phyloP scores from a whole-genome alignment of 129 eudicot genomes.

The Flaveria ramosissima region DNA sequence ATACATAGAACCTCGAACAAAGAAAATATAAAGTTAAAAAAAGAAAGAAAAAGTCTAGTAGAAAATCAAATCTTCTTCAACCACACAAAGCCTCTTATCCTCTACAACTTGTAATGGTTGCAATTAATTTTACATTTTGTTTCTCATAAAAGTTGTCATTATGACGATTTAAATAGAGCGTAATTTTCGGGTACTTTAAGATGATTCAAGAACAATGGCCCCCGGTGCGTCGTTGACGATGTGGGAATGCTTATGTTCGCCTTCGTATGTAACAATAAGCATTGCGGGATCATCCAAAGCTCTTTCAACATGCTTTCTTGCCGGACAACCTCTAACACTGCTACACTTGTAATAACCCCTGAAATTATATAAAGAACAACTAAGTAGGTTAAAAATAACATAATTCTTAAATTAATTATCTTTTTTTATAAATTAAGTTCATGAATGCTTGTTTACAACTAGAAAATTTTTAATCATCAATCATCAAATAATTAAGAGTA shows the following conservation, averaged over 20 bases:
- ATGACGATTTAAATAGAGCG: background rate
- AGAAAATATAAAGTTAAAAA: background rate
- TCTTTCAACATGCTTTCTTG: slow-evolving; percentile 91
- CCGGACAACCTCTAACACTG: slow-evolving; percentile 92
- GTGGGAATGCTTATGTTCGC: slow-evolving; percentile 78
- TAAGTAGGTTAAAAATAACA: background rate
- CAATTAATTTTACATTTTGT: background rate
- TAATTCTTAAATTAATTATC: background rate
- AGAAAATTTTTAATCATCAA: background rate
- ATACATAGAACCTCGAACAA: background rate
- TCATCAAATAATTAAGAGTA: background rate
- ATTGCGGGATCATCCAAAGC: slow-evolving; percentile 87
- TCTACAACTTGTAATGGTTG: slow-evolving; percentile 4
- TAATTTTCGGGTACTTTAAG: background rate
- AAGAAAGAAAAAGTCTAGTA: background rate
- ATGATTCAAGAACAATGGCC: slow-evolving; percentile 9
- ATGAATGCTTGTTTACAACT: background rate
- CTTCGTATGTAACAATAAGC: slow-evolving; percentile 92
- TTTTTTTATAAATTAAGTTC: background rate
- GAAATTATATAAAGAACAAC: background rate
- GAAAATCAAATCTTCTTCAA: background rate
- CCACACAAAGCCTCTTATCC: background rate
- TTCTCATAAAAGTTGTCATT: background rate
- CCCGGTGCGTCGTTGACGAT: background rate
- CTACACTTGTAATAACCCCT: slow-evolving; percentile 99